Percentiles rank a stretch among this genome's conserved stretches.
These are phyloP conservation scores for Epichloe aotearoae DNA, from an alignment of 2,329 filamentous ascomycete species.

Conservation along the genomic window DNA sequence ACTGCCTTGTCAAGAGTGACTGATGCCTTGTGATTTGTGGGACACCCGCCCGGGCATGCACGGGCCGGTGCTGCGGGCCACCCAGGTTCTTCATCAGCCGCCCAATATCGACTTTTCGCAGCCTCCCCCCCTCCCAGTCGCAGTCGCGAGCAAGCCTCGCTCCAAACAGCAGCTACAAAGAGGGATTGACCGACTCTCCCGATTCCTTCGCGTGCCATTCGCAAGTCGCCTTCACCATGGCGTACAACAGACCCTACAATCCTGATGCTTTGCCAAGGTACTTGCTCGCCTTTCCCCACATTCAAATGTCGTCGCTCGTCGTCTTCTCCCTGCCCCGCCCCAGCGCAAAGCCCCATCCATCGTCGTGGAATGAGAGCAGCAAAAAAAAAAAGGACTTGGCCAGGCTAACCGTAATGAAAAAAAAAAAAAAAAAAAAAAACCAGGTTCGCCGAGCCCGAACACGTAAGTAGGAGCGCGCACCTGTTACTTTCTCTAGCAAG, in stretches of 20 bases:
- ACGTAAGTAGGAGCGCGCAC: constrained; percentile 30
- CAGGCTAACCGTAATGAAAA: not conserved
- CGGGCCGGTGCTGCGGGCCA: too few relatives aligned
- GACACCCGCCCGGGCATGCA: too few relatives aligned
- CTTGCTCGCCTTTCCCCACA: constrained; percentile 20
- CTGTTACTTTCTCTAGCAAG: not conserved
- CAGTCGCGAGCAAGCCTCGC: too few relatives aligned
- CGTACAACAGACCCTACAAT: constrained; percentile 87
- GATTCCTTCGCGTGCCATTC: not conserved
- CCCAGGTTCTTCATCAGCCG: too few relatives aligned
- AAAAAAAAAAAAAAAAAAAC: not conserved
- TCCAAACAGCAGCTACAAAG: too few relatives aligned
- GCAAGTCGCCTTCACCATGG: constrained; percentile 44
- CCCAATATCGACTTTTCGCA: too few relatives aligned
- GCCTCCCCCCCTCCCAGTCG: too few relatives aligned
- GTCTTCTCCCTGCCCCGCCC: constrained; percentile 2
- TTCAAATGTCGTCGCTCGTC: not conserved
- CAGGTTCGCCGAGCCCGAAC: constrained; percentile 64
- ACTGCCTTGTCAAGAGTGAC: too few relatives aligned
- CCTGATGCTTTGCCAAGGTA: constrained; percentile 90
- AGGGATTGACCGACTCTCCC: too few relatives aligned
- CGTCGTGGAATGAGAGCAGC: not conserved
- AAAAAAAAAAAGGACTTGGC: not conserved
- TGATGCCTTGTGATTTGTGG: too few relatives aligned
- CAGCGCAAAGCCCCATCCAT: not conserved